phyloP scores from a whole-genome alignment of 768 basidiomycete species.

The Termitomyces sp. region DNA sequence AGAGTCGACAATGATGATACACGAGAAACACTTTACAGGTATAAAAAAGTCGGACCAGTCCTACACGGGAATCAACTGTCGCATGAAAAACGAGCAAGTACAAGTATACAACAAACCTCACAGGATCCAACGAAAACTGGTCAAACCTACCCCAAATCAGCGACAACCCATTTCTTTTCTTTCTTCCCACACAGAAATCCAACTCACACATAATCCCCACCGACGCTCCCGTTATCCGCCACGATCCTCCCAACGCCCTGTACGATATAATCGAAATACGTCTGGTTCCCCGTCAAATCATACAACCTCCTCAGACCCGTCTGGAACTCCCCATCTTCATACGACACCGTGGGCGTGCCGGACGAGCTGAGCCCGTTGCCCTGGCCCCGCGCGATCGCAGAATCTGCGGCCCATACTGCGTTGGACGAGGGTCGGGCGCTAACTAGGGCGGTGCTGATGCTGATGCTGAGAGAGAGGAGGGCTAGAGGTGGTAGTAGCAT shows the following conservation, averaged over 20 bases:
- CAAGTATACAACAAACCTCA: slow-evolving; percentile 26
- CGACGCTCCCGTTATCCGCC: slow-evolving; percentile 31
- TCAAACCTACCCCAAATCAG: slow-evolving; percentile 18
- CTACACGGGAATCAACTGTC: slow-evolving; percentile 17
- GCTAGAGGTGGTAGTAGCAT: not conserved
- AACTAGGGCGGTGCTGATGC: not conserved
- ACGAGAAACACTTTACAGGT: slow-evolving; percentile 21
- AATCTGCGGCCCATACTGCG: slow-evolving; percentile 42
- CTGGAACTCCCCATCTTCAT: slow-evolving; percentile 34
- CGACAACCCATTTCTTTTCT: no score
- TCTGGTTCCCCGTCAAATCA: slow-evolving; percentile 32
- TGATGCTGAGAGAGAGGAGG: not conserved
- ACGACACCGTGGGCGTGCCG: slow-evolving; percentile 31
- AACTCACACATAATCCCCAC: slow-evolving; percentile 34
- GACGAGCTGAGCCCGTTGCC: slow-evolving; percentile 33
- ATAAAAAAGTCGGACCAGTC: slow-evolving; percentile 34
- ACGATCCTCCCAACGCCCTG: slow-evolving; percentile 35
- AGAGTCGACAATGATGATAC: not conserved
- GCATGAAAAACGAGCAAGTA: no score
- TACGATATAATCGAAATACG: slow-evolving; percentile 36
- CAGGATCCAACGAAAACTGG: slow-evolving; percentile 28
- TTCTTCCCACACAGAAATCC: no score
- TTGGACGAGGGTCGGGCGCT: slow-evolving; percentile 30
- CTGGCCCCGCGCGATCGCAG: slow-evolving; percentile 36
- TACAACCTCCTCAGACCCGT: slow-evolving; percentile 34